These are phyloP conservation scores for Tremella mesenterica DNA, from an alignment of 768 basidiomycete genomes.

Conservation along the genomic window DNA sequence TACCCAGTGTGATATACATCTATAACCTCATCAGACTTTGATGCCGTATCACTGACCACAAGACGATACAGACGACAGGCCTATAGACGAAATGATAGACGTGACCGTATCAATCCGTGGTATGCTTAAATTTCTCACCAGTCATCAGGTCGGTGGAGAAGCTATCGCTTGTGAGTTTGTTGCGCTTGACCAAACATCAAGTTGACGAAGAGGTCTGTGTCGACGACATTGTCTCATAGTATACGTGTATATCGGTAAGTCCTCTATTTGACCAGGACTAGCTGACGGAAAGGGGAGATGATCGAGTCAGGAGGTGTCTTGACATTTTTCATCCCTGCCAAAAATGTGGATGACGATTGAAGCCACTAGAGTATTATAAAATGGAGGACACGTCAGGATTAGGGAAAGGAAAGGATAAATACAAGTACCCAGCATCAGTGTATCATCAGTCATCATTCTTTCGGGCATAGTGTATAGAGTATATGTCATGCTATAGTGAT, in stretches of 20 bases:
- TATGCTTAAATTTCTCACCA: slow-evolving; percentile 39
- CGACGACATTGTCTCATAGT: slow-evolving; percentile 42
- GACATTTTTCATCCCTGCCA: slow-evolving; percentile 43
- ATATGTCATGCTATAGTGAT: background rate
- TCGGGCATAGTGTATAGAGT: background rate
- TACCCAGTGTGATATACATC: no score
- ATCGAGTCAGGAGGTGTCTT: slow-evolving; percentile 41
- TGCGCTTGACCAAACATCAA: background rate
- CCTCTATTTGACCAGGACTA: background rate
- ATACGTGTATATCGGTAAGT: slow-evolving; percentile 44
- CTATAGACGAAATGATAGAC: slow-evolving; percentile 30
- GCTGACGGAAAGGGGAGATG: slow-evolving; percentile 31
- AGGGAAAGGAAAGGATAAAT: no score
- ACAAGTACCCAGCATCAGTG: background rate
- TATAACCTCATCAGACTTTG: no score
- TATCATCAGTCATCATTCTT: background rate
- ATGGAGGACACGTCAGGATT: no score
- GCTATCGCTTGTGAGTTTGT: slow-evolving; percentile 34
- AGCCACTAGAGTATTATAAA: background rate
- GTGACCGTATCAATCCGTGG: slow-evolving; percentile 35
- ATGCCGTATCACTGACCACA: slow-evolving; percentile 6
- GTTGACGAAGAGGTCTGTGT: slow-evolving; percentile 43
- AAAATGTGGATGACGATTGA: slow-evolving; percentile 22
- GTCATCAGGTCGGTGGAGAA: slow-evolving; percentile 31
- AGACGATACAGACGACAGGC: slow-evolving; percentile 16